Conservation (phyloP, 305 asterid species). For the Fraxinus sp. region DNA sequence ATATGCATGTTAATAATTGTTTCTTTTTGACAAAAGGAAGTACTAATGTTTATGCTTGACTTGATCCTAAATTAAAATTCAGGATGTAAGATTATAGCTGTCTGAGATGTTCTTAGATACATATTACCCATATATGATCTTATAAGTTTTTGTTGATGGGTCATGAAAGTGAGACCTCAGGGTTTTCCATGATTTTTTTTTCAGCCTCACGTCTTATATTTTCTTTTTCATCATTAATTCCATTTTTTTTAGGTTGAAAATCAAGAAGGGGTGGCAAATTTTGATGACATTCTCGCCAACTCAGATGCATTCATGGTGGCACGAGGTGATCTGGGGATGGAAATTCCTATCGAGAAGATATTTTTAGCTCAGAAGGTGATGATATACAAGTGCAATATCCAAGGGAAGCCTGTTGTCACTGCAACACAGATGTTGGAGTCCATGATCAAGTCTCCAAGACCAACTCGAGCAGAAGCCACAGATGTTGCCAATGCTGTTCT, state of each 20-base stretch:
- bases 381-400: conserved; percentile 67
- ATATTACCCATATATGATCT: background rate
- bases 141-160: background rate
- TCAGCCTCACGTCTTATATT: background rate
- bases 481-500: conserved; percentile 75
- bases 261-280: conserved; percentile 78
- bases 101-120: background rate
- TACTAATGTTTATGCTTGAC: background rate
- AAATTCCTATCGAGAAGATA: conserved; percentile 72
- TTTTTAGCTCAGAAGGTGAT: conserved; percentile 73
- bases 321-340: conserved; percentile 70
- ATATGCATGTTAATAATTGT: background rate
- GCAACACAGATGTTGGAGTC: conserved; percentile 84
- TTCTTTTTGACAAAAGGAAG: background rate
- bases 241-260: conserved; percentile 51
- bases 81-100: background rate
- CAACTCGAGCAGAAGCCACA: conserved; percentile 76
- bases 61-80: background rate
- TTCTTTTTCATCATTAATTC: conserved; percentile 6
- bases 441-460: conserved; percentile 78
- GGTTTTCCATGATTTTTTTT: background rate
- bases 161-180: conserved; percentile 1
- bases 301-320: conserved; percentile 83
- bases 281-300: conserved; percentile 66
- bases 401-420: conserved; percentile 72